Conservation (phyloP, 2,329 filamentous ascomycete species). For the Lizonia empirigonia region DNA sequence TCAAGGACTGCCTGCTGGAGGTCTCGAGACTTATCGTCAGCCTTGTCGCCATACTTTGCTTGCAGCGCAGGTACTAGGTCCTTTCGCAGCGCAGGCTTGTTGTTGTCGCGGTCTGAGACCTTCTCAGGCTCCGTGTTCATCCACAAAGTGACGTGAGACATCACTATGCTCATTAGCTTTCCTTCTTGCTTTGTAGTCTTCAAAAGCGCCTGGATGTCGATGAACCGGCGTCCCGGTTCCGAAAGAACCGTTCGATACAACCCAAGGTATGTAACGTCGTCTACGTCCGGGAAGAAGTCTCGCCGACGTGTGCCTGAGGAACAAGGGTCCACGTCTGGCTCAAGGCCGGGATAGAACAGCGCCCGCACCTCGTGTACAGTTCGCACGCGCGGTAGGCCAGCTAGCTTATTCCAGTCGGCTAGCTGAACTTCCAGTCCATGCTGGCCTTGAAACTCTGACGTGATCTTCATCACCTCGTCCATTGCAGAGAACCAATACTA, state of each 20-base stretch:
- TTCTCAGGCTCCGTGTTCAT: not conserved
- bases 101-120: not conserved
- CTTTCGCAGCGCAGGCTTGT: not conserved
- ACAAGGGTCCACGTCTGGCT: not conserved
- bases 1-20: not conserved
- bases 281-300: slow-evolving; percentile 6
- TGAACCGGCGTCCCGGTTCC: not conserved
- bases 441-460: slow-evolving; percentile 1
- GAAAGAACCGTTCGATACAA: slow-evolving; percentile 1
- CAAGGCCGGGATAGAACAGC: slow-evolving; percentile 8
- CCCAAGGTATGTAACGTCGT: not conserved
- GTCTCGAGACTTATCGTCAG: not conserved
- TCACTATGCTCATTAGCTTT: not conserved
- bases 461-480: slow-evolving; percentile 7
- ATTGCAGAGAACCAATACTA: slow-evolving; percentile 14
- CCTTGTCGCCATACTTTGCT: not conserved
- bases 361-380: slow-evolving; percentile 2
- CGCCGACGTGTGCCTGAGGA: not conserved
- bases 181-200: not conserved
- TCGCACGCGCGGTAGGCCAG: not conserved
- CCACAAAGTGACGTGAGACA: not conserved
- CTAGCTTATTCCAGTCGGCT: slow-evolving; percentile 12
- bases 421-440: slow-evolving; percentile 6
- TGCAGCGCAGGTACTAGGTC: not conserved
- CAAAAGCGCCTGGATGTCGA: not conserved